phyloP scores from a whole-genome alignment of 208 protist genomes.

The Trichomonas gallinae region DNA sequence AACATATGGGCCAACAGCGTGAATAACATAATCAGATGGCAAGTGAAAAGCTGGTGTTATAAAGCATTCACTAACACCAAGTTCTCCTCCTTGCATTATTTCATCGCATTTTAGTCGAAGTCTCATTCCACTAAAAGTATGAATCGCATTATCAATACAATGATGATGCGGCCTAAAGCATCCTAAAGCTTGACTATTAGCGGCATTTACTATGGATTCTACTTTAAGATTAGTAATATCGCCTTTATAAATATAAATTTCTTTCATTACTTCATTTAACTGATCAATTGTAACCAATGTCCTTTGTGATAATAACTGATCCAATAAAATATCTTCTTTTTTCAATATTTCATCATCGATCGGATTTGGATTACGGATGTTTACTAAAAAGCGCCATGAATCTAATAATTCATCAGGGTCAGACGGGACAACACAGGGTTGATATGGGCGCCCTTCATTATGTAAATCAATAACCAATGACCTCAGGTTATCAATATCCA shows the following conservation, averaged over 20 bases:
- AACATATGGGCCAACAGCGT: conserved; percentile 39
- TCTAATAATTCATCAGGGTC: too few relatives aligned
- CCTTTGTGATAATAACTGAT: too few relatives aligned
- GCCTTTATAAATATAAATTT: conserved; percentile 44
- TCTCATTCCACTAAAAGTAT: background rate
- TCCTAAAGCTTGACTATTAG: conserved; percentile 35
- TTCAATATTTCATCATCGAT: too few relatives aligned
- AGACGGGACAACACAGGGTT: too few relatives aligned
- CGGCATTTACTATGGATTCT: conserved; percentile 43
- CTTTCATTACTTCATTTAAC: too few relatives aligned
- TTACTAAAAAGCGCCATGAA: too few relatives aligned
- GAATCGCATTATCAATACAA: conserved; percentile 45
- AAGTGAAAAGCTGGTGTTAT: conserved; percentile 38
- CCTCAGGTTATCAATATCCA: too few relatives aligned
- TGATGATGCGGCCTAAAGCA: conserved; percentile 41
- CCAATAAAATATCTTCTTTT: too few relatives aligned
- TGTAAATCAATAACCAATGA: too few relatives aligned
- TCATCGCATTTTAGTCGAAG: conserved; percentile 35
- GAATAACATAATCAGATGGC: conserved; percentile 34
- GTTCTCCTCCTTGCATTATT: background rate
- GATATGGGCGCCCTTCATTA: too few relatives aligned
- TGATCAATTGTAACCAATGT: too few relatives aligned
- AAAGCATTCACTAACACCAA: conserved; percentile 19
- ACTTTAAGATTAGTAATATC: conserved; percentile 49
- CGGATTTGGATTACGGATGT: too few relatives aligned